A percentile compares a stretch with the other conserved stretches of the same genome.
Conservation (phyloP, 2,329 filamentous ascomycete genomes). For the Pseudogymnoascus sp. region DNA sequence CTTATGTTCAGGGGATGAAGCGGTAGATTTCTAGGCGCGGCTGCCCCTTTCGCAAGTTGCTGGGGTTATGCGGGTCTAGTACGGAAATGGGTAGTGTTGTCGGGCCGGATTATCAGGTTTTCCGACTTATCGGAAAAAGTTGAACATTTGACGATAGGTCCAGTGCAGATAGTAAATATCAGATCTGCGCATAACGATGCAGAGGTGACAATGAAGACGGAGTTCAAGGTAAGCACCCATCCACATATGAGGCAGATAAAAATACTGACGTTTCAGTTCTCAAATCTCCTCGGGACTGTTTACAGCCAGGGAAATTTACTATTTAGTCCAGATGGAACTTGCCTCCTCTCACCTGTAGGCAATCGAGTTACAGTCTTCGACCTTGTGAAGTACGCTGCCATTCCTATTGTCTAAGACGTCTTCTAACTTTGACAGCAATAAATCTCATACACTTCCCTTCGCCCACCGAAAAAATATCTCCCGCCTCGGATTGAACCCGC, state of each 20-base stretch:
- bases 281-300: constrained; percentile 94
- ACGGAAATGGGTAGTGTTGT: not conserved
- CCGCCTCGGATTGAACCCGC: constrained; percentile 78
- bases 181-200: constrained; percentile 18
- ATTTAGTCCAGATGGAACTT: constrained; percentile 93
- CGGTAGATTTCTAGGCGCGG: constrained; percentile 7
- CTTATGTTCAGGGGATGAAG: constrained; percentile 9
- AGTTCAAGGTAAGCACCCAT: constrained; percentile 69
- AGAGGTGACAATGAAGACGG: constrained; percentile 78
- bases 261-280: constrained; percentile 62
- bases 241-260: not conserved
- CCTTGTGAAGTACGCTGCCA: constrained; percentile 67
- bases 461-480: constrained; percentile 90
- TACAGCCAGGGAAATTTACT: constrained; percentile 97
- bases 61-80: not conserved
- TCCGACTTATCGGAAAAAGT: constrained; percentile 11
- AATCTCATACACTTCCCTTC: constrained; percentile 79
- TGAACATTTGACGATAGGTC: constrained; percentile 12
- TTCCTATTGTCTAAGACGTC: not conserved
- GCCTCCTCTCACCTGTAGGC: constrained; percentile 90
- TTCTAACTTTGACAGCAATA: constrained; percentile 51
- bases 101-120: constrained; percentile 10
- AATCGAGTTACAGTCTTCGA: constrained; percentile 96
- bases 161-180: constrained; percentile 3
- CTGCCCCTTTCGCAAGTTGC: constrained; percentile 7